A percentile compares a stretch with the other conserved stretches of the same genome.
Evolutionary conservation across 306 rosid species (phyloP).

Genomic region (Pterocarpus santalinus): DNA sequence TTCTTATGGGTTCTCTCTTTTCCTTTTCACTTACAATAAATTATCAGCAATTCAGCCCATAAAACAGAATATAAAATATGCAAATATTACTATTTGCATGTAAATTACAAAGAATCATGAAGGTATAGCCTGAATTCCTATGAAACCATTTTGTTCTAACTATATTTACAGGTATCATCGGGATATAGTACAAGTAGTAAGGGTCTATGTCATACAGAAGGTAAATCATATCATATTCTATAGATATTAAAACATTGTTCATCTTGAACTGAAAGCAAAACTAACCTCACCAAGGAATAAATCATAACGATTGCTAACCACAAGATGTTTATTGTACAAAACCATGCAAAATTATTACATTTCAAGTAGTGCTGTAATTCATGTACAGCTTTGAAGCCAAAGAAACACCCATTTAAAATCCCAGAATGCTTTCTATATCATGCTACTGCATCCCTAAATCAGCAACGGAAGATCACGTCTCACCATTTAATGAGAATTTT

Average conservation of each 20-base stretch:
- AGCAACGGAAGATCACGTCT: conserved; percentile 47
- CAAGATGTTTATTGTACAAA: conserved; percentile 35
- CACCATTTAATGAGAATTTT: conserved; percentile 82
- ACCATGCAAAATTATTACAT: conserved; percentile 23
- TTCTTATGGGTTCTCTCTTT: no score
- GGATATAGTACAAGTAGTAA: conserved; percentile 20
- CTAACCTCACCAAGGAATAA: conserved; percentile 10
- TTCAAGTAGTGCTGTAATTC: conserved; percentile 23
- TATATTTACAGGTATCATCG: conserved; percentile 29
- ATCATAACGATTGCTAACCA: conserved; percentile 2
- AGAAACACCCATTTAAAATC: conserved; percentile 41
- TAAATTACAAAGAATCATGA: background rate
- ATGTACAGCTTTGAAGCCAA: conserved; percentile 31
- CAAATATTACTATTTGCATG: background rate
- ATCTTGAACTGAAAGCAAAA: conserved; percentile 30
- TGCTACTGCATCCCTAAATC: conserved; percentile 28
- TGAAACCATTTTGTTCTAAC: background rate
- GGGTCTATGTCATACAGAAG: conserved; percentile 13
- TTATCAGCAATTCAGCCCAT: background rate
- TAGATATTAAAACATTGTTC: conserved; percentile 2
- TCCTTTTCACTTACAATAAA: background rate
- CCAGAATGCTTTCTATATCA: conserved; percentile 10
- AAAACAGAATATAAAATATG: conserved; percentile 19
- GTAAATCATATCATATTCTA: background rate
- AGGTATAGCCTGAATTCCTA: conserved; percentile 33